Percentiles rank a stretch among this genome's conserved stretches.
Evolutionary conservation across 179 eudicot species (phyloP).

Genomic region (Camellia oleifera): DNA sequence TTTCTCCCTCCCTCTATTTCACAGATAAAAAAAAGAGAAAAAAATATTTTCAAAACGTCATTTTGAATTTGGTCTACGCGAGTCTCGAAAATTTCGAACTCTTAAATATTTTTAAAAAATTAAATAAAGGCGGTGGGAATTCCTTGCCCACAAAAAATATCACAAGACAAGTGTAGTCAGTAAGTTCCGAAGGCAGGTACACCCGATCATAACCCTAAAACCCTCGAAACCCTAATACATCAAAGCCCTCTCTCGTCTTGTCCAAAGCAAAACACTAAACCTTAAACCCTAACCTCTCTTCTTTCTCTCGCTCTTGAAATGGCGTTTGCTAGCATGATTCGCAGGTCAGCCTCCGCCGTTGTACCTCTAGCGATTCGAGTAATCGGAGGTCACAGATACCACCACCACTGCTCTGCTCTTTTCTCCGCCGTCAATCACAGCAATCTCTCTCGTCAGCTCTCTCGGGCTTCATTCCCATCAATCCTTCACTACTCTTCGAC

Average conservation of each 20-base stretch:
- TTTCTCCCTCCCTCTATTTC: no score
- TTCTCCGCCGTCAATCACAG: conserved; percentile 21
- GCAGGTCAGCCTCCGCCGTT: conserved; percentile 24
- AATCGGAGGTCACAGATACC: conserved; percentile 22
- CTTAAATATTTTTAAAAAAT: no score
- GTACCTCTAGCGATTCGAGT: conserved; percentile 30
- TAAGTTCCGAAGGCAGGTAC: no score
- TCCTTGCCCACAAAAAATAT: no score
- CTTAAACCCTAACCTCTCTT: not conserved
- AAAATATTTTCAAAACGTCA: no score
- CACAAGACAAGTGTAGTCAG: no score
- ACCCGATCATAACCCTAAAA: no score
- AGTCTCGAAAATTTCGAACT: no score
- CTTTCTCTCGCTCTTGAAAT: conserved; percentile 14
- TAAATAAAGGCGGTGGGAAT: no score
- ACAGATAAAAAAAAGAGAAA: no score
- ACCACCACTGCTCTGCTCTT: conserved; percentile 24
- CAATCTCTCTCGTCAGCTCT: conserved; percentile 17
- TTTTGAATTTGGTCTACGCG: no score
- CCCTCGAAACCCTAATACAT: not conserved
- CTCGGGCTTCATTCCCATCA: conserved; percentile 19
- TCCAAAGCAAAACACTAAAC: conserved; percentile 15
- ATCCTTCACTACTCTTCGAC: conserved; percentile 24
- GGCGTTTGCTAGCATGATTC: conserved; percentile 36
- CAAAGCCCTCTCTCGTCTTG: conserved; percentile 11